phyloP scores from a whole-genome alignment of 108 stramenopile genomes.

The Pelagomonas calceolata region DNA sequence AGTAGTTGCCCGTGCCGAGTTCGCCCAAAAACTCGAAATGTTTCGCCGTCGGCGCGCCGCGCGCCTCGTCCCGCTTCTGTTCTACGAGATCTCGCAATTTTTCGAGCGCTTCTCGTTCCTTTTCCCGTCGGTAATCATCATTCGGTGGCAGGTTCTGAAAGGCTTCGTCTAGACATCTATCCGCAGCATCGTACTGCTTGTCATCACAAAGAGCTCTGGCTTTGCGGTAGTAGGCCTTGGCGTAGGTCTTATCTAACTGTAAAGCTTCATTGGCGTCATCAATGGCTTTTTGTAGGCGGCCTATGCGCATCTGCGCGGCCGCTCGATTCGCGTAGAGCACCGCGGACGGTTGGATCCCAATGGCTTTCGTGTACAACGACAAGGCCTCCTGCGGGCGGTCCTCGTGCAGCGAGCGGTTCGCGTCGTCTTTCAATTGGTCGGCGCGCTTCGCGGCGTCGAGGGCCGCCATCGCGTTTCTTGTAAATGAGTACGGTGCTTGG shows the following conservation, averaged over 20 bases:
- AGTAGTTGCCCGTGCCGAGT: slow-evolving; percentile 69
- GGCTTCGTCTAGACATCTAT: too few species aligned
- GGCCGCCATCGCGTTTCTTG: too few species aligned
- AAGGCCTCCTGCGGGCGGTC: too few species aligned
- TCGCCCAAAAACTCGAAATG: slow-evolving; percentile 47
- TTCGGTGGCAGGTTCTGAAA: too few species aligned
- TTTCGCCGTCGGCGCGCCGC: slow-evolving; percentile 9
- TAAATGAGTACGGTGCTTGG: too few species aligned
- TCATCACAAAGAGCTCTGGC: neutral
- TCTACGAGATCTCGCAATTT: slow-evolving; percentile 29
- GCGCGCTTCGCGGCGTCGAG: too few species aligned
- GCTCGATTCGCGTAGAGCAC: slow-evolving; percentile 1
- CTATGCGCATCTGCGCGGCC: neutral
- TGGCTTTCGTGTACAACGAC: too few species aligned
- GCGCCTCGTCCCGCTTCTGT: slow-evolving; percentile 20
- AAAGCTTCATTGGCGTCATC: slow-evolving; percentile 10
- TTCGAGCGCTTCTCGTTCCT: slow-evolving; percentile 28
- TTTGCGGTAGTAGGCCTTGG: slow-evolving; percentile 19
- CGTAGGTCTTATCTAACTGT: neutral
- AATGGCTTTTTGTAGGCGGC: neutral
- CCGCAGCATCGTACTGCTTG: neutral
- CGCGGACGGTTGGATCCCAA: too few species aligned
- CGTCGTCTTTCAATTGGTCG: too few species aligned
- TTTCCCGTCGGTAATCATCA: too few species aligned
- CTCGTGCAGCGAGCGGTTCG: too few species aligned